These are phyloP conservation scores for Eucalyptus marginata DNA, from an alignment of 345 rosid species.

Conservation along the genomic window DNA sequence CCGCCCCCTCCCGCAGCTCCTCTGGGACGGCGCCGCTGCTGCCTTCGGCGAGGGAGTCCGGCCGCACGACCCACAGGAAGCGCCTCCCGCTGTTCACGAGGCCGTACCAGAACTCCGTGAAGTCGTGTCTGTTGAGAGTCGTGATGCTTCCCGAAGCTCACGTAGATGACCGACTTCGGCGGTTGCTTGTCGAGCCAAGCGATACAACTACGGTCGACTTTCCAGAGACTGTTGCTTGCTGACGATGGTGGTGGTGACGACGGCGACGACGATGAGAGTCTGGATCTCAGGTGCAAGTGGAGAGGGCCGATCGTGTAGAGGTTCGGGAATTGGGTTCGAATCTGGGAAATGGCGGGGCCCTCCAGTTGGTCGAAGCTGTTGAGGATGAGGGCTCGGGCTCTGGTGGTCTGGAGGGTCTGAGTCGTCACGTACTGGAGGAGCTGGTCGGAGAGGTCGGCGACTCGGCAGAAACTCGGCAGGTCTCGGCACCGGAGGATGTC, in stretches of 20 bases:
- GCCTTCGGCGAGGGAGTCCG: neutral
- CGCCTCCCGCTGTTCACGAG: constrained; percentile 12
- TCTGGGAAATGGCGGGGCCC: constrained; percentile 21
- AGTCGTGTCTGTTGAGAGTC: neutral
- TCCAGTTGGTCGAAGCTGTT: constrained; percentile 66
- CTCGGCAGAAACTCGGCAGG: constrained; percentile 36
- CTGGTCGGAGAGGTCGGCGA: neutral
- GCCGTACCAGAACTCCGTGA: constrained; percentile 31
- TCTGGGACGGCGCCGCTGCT: neutral
- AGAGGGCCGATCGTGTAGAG: constrained; percentile 49
- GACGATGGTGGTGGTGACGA: neutral
- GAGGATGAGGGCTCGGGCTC: constrained; percentile 36
- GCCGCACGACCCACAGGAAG: constrained; percentile 36
- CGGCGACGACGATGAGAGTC: neutral
- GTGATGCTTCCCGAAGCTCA: constrained; percentile 38
- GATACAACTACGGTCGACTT: constrained; percentile 23
- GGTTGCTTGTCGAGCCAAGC: constrained; percentile 35
- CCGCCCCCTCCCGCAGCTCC: constrained; percentile 4
- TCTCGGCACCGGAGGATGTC: constrained; percentile 29
- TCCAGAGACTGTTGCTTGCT: constrained; percentile 6
- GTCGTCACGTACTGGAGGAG: neutral
- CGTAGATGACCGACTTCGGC: constrained; percentile 16
- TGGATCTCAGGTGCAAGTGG: constrained; percentile 17
- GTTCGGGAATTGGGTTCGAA: constrained; percentile 20
- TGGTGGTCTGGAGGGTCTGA: constrained; percentile 8